Evolutionary conservation across 1,284 basidiomycete genomes (phyloP).

Genomic region (Xerocomus nothofagi): DNA sequence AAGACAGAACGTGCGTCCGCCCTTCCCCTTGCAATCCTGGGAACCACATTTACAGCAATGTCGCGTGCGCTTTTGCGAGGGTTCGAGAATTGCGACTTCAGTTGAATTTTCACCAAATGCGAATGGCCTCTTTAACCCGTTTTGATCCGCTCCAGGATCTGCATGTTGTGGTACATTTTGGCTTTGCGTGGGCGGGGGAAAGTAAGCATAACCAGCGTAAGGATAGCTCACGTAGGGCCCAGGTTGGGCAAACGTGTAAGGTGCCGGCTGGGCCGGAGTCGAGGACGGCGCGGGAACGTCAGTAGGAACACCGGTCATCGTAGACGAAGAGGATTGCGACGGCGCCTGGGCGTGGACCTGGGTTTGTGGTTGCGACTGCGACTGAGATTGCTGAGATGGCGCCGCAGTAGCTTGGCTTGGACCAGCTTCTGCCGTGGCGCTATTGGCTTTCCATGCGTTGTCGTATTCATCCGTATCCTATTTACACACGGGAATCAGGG

Average conservation of each 20-base stretch:
- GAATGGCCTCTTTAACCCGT: slow-evolving; percentile 31
- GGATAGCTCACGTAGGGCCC: slow-evolving; percentile 35
- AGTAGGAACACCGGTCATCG: slow-evolving; percentile 16
- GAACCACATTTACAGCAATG: slow-evolving; percentile 72
- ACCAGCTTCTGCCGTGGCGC: slow-evolving; percentile 36
- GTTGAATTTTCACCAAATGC: slow-evolving; percentile 29
- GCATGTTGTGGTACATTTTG: slow-evolving; percentile 26
- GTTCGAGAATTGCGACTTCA: slow-evolving; percentile 38
- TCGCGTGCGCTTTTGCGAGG: slow-evolving; percentile 45
- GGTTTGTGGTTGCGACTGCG: slow-evolving; percentile 19
- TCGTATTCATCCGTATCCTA: slow-evolving; percentile 50
- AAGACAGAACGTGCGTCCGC: slow-evolving; percentile 64
- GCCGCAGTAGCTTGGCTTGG: slow-evolving; percentile 18
- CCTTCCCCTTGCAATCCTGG: slow-evolving; percentile 75
- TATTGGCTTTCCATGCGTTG: slow-evolving; percentile 57
- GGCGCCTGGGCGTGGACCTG: slow-evolving; percentile 22
- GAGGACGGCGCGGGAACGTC: slow-evolving; percentile 22
- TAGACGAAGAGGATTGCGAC: slow-evolving; percentile 26
- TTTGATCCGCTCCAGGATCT: slow-evolving; percentile 30
- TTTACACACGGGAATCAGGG: slow-evolving; percentile 5
- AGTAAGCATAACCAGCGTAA: slow-evolving; percentile 34
- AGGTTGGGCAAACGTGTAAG: slow-evolving; percentile 33
- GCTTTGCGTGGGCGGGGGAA: slow-evolving; percentile 22
- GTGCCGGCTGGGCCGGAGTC: slow-evolving; percentile 25
- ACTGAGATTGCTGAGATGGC: slow-evolving; percentile 24